Base-by-base conservation (phyloP, 148 eudicot species). In the Chenopodium suecicum region DNA sequence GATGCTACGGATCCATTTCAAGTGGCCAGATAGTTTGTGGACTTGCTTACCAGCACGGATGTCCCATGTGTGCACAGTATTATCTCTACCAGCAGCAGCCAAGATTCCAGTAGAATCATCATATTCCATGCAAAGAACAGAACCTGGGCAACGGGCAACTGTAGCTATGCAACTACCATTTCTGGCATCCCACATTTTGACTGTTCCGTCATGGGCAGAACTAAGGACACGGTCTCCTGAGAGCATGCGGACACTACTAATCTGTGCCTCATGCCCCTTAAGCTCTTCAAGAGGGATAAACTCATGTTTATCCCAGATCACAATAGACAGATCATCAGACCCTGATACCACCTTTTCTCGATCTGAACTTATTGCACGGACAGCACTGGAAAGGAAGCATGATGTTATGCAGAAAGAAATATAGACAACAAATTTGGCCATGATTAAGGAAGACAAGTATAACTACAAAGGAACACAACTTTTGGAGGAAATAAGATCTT, bases 151-250 rank as follows among this genome's bases (percentile, higher is more conserved):
- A 74, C 90, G 97, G 7, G 96, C 96, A 73, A 93, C 94, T 52
- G 95, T 95, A 60, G 97, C 95, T 64, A 93, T 94, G 84, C 95
- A 95, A 41, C 94, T 86, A 76, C 92, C 97, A 44, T 91, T 93
- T 84, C 98, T 91, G 46, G 92, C 98, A 82, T 95, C 98, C 98
- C 98, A 95, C 98, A 95, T 95, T 82, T 90, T 95, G 73, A 93
- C 90, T 13, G 93, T 93, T 74, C 98, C 98, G 82, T 95, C 97
- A 78, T 95, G 94, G 77, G 94, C 85, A 78, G 98, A 89, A 76
- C 97, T 90, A 63, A 93, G 91, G 80, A 95, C 94, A 65, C 98
- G 97, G 75, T 93, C 94, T 70, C 98, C 97, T 13, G 98, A 92
- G 70, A 95, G 90, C 97, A 93, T 85, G 78, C 91, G 90, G 13